Evolutionary conservation across 139 green algal genomes (phyloP), one percentile per base, ranked within the genome.

Genomic region (Tetraselmis striata): DNA sequence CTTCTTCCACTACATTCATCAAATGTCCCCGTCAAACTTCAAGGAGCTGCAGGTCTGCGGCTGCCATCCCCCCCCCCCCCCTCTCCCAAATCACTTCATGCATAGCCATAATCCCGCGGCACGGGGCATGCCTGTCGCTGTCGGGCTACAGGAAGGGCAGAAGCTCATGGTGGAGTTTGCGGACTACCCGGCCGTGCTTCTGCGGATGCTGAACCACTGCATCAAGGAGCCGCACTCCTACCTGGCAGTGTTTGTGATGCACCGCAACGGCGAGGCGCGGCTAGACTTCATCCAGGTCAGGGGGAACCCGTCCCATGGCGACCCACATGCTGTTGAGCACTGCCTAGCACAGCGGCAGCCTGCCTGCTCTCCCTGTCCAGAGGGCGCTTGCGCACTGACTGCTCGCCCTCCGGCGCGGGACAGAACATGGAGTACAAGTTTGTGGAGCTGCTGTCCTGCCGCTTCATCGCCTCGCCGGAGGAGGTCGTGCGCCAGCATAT

Each of bases 371-470:
- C n/a, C n/a, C 59, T 76, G 23, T 76, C 24, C 59, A 76, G 24
- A 27, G 59, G 23, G 23, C 0, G 24, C 59, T 76, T 23, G 23
- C 59, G n/a, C n/a, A n/a, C n/a, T n/a, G n/a, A n/a, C n/a, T n/a
- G n/a, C n/a, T n/a, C n/a, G n/a, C n/a, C n/a, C n/a, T n/a, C n/a
- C n/a, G n/a, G n/a, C n/a, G n/a, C n/a, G n/a, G n/a, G 18, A 67
- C 85, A 94, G 88, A 94, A 94, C 81, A 94, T 94, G 90, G 89
- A 95, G 84, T 93, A 95, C 88, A 95, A 95, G 87, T 95, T 95
- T 82, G 92, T 95, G 82, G 92, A 95, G 88, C 87, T 95, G 79
- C 85, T 95, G n/a, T 88, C 79, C 1, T 87, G 85, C 31, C 59
- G 80, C 5, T 93, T 93, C 78, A 29, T 84, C 30, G 85, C 88